Base-by-base conservation (phyloP, 352 stramenopile species). In the Phytopythium delawarense region DNA sequence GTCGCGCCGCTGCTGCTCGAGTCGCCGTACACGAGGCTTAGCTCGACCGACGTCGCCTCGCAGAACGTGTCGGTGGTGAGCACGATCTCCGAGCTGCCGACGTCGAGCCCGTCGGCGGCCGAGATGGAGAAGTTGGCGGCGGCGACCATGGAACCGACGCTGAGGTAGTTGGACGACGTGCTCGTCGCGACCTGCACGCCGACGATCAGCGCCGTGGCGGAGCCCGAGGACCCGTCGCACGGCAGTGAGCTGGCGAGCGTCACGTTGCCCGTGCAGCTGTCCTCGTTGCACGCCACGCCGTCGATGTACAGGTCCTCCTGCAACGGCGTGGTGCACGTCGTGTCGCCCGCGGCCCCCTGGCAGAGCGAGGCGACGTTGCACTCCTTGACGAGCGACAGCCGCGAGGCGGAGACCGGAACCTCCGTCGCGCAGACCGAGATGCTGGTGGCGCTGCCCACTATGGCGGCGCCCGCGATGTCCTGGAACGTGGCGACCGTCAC, bases 341-440 rank as follows among this genome's bases (percentile, higher is more conserved):
- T 76, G 62, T 84, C 81, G 3, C 62, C 65, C 2, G 60, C 37
- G 1, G 74, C 70, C 7, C 86, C 86, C 20, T 67, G 69, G 51
- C 86, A 94, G 1, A 92, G 57, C 50, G 83, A 59, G 0, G 74
- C 82, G 11, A 69, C 59, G 60, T 90, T 93, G 64, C 86, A 94
- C 20, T 61, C 73, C 4, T 69, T 67, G 2, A 81, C 51, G 23
- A 45, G 62, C 35, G 84, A 93, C 34, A 94, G 75, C 18, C 75
- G 72, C 34, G 69, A 73, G 49, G 69, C 86, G 23, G 64, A 83
- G 35, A 94, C 58, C 13, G 64, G 46, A 9, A 93, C 53, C 11
- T 63, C 34, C 6, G 59, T 69, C 23, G 84, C 66, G 46, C 86
- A 94, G 23, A 90, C 74, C 16, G 81, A 87, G 25, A 80, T 56